Evolutionary conservation across 345 rosid species (phyloP).

Genomic region (Eucalyptus marginata): DNA sequence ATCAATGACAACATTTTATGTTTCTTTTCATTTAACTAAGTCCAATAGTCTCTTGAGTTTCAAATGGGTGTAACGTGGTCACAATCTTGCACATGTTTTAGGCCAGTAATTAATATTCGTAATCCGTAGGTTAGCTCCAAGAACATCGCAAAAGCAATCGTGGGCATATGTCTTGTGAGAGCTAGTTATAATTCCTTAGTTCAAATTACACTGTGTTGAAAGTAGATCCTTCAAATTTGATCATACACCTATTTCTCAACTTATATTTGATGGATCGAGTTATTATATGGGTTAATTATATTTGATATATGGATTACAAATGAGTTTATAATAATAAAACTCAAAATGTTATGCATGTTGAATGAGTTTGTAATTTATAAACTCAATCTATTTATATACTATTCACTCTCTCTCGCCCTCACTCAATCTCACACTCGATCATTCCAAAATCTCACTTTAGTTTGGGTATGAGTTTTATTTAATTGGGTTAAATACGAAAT

Average conservation of each 20-base stretch:
- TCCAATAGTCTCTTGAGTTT: neutral
- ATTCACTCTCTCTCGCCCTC: too few species aligned
- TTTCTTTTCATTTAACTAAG: neutral
- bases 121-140: neutral
- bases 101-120: fast-evolving
- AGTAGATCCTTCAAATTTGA: neutral
- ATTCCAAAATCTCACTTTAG: fast-evolving
- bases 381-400: too few species aligned
- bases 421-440: fast-evolving
- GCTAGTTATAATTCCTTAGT: neutral
- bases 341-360: too few species aligned
- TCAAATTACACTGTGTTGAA: neutral
- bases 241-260: fast-evolving
- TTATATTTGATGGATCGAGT: too few species aligned
- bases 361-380: too few species aligned
- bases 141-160: neutral
- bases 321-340: neutral
- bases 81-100: neutral
- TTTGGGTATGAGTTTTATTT: neutral
- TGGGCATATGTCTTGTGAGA: fast-evolving
- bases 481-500: fast-evolving
- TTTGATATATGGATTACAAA: neutral
- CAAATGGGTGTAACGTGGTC: fast-evolving
- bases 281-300: too few species aligned
- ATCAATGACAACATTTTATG: too few species aligned